Conservation (phyloP, 345 rosid species). For the Litchi chinensis region DNA sequence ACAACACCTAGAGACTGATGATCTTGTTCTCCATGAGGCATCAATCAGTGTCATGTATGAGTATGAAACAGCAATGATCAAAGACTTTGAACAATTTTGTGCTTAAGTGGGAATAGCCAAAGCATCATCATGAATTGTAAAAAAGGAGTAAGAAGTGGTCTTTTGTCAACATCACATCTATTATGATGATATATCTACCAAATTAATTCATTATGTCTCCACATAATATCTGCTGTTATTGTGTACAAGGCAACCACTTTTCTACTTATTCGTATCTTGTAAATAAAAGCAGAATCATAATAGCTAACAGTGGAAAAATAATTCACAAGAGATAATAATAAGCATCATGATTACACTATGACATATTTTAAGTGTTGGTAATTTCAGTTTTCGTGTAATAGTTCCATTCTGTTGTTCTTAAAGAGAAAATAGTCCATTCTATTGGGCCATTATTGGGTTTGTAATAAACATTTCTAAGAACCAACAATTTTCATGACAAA, state of each 20-base stretch:
- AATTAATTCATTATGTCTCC: neutral
- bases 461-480: too few species aligned
- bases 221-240: neutral
- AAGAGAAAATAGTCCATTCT: too few species aligned
- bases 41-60: neutral
- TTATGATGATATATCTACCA: neutral
- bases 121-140: neutral
- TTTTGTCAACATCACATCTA: constrained; percentile 1
- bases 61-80: neutral
- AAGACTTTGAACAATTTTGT: neutral
- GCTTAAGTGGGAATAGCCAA: constrained; percentile 9
- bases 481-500: too few species aligned
- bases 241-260: neutral
- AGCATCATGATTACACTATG: too few species aligned
- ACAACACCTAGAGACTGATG: neutral
- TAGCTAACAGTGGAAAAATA: too few species aligned
- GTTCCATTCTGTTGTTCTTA: too few species aligned
- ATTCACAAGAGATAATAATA: too few species aligned
- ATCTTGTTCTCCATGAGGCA: neutral
- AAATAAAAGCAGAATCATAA: too few species aligned
- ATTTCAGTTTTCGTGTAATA: too few species aligned
- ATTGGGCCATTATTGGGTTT: too few species aligned
- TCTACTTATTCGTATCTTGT: too few species aligned
- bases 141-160: neutral
- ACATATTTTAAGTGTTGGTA: too few species aligned